These are phyloP conservation scores for Xylariales sp. DNA, from an alignment of 2,329 filamentous ascomycete species.

Conservation along the genomic window DNA sequence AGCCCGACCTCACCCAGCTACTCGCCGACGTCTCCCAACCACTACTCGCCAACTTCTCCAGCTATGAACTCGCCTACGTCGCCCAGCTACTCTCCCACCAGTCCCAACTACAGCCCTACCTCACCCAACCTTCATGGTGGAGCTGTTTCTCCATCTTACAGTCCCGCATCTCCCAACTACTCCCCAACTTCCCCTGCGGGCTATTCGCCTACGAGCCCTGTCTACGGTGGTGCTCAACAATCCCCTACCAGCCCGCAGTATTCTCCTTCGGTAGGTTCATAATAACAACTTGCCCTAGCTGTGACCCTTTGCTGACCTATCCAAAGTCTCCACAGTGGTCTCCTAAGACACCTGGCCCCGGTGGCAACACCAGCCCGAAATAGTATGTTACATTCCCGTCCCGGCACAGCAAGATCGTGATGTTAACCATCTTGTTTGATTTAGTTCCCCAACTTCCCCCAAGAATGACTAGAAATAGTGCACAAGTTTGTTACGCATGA, in stretches of 20 bases:
- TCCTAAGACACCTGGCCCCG: slow-evolving; percentile 38
- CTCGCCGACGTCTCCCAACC: slow-evolving; percentile 51
- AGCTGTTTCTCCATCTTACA: slow-evolving; percentile 57
- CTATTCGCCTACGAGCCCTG: slow-evolving; percentile 56
- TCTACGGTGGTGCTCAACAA: slow-evolving; percentile 51
- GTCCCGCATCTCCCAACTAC: slow-evolving; percentile 67
- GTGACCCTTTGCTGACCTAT: slow-evolving; percentile 21
- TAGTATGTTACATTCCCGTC: slow-evolving; percentile 28
- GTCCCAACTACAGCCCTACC: slow-evolving; percentile 68
- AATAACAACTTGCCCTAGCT: background rate
- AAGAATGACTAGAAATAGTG: slow-evolving; percentile 15
- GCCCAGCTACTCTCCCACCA: slow-evolving; percentile 67
- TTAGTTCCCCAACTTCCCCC: slow-evolving; percentile 27
- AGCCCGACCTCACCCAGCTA: slow-evolving; percentile 64
- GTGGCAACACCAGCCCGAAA: slow-evolving; percentile 31
- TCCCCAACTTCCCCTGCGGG: slow-evolving; percentile 56
- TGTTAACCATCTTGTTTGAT: no score
- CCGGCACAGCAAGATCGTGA: background rate
- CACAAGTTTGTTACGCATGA: no score
- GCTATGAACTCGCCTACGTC: slow-evolving; percentile 72
- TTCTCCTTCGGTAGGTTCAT: slow-evolving; percentile 55
- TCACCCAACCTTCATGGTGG: slow-evolving; percentile 50
- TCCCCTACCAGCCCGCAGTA: slow-evolving; percentile 68
- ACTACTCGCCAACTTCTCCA: slow-evolving; percentile 70
- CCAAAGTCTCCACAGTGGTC: slow-evolving; percentile 40